These are phyloP conservation scores for Vitis vinifera DNA, from an alignment of 164 flowering plant genomes.

Conservation along the genomic window ASM3070453v1 NC_081812.1:22876501-22877000, in stretches of 20 bases:
- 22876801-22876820: slow-evolving; percentile 59
- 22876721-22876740: slow-evolving; percentile 98
- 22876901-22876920: slow-evolving; percentile 82
- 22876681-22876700: slow-evolving; percentile 88
- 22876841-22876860: background rate
- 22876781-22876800: slow-evolving; percentile 93
- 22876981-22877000: slow-evolving; percentile 81
- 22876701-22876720: slow-evolving; percentile 80
- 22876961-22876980: slow-evolving; percentile 99
- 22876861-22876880: background rate
- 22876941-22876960: slow-evolving; percentile 93
- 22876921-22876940: slow-evolving; percentile 85
- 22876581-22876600: slow-evolving; percentile 15
- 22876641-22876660: background rate
- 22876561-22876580: slow-evolving; percentile 97
- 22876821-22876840: background rate
- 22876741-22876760: slow-evolving; percentile 91
- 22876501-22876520: slow-evolving; percentile 74
- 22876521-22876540: slow-evolving; percentile 97
- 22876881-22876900: too few relatives aligned
- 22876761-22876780: slow-evolving; percentile 87
- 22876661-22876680: slow-evolving; percentile 56
- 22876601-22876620: too few relatives aligned
- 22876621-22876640: background rate
- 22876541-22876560: slow-evolving; percentile 96